Evolutionary conservation across 495 filamentous ascomycete species (phyloP), one percentile per base, ranked within the genome.

Genomic region (Neurospora sp.): DNA sequence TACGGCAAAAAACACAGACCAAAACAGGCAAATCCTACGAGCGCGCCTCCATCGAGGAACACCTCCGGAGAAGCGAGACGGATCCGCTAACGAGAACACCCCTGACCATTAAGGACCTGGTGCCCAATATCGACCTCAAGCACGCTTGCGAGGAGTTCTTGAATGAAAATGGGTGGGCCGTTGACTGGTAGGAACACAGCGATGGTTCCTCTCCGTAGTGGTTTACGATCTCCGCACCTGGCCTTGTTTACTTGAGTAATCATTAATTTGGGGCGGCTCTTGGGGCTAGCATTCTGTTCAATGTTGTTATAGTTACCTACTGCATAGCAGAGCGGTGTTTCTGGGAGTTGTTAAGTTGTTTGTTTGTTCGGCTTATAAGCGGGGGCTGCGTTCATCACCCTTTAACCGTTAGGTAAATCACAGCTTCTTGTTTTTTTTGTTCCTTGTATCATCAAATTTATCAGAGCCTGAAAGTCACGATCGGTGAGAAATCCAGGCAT

Each of bases 21-120:
- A 94, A 92, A 75, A 92, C 90, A 7, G 96, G 96, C 38, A 91
- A 91, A 71, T 94, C 91, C 0, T 99, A 97, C 81, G 96, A 99
- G 77, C 89, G 96, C 70, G 85, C 92, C 4, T 93, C 92, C n/a
- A 90, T 99, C 72, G 81, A 92, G 72, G 93, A 97, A 82, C 94
- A 97, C 78, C 84, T 99, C 39, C 90, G 89, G 76, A 86, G 93
- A 39, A 88, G 88, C 21, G 86, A 86, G 4, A 90, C 88, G 1
- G 96, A 99, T 81, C 96, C 96, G 0, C 77, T 98, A 31, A 98
- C 95, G 1, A 85, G 95, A 38, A 89, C 92, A 71, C 88, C 93
- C 0, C 86, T 98, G 70, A 81, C 80, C 2, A 85, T 89, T 31
- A 81, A 86, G 31, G 94, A 98, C n/a, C 81, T 98, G 66, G 84